These are phyloP conservation scores for Paraphoma chrysanthemicola DNA, from an alignment of 2,329 filamentous ascomycete species.

Conservation along the genomic window DNA sequence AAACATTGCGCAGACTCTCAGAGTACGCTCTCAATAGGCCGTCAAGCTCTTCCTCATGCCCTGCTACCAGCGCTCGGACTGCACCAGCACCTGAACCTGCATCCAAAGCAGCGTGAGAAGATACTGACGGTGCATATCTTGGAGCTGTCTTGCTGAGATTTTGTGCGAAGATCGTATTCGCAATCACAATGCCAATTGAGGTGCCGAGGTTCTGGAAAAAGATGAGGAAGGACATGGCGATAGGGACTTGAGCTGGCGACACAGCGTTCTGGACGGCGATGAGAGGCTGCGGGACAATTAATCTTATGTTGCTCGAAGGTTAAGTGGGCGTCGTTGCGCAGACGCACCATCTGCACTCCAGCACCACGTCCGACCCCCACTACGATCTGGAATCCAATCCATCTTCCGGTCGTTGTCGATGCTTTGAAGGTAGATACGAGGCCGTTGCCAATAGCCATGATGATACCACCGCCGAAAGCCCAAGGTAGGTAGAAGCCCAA, in stretches of 20 bases:
- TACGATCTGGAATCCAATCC: constrained; percentile 39
- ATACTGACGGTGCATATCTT: constrained; percentile 32
- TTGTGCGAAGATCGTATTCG: constrained; percentile 36
- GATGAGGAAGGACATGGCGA: constrained; percentile 41
- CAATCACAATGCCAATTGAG: constrained; percentile 38
- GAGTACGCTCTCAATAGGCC: constrained; percentile 32
- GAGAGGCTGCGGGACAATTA: constrained; percentile 22
- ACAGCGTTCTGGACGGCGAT: constrained; percentile 45
- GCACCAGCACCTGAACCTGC: constrained; percentile 33
- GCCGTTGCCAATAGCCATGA: constrained; percentile 50
- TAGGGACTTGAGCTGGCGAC: constrained; percentile 30
- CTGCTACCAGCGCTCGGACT: constrained; percentile 25
- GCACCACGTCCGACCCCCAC: constrained; percentile 31
- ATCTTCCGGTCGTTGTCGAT: constrained; percentile 34
- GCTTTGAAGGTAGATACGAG: constrained; percentile 50
- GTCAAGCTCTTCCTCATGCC: constrained; percentile 19
- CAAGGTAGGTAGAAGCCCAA: constrained; percentile 39
- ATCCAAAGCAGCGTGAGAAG: constrained; percentile 22
- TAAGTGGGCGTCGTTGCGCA: neutral
- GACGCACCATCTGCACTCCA: constrained; percentile 32
- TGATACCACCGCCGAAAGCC: constrained; percentile 31
- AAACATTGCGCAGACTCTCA: constrained; percentile 31
- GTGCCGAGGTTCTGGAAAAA: constrained; percentile 47
- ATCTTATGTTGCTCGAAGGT: neutral
- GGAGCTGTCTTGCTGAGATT: constrained; percentile 19